Percentiles rank a stretch among this genome's conserved stretches.
Evolutionary conservation across 352 stramenopile genomes (phyloP).

Genomic region (Phytopythium chamaehyphon): DNA sequence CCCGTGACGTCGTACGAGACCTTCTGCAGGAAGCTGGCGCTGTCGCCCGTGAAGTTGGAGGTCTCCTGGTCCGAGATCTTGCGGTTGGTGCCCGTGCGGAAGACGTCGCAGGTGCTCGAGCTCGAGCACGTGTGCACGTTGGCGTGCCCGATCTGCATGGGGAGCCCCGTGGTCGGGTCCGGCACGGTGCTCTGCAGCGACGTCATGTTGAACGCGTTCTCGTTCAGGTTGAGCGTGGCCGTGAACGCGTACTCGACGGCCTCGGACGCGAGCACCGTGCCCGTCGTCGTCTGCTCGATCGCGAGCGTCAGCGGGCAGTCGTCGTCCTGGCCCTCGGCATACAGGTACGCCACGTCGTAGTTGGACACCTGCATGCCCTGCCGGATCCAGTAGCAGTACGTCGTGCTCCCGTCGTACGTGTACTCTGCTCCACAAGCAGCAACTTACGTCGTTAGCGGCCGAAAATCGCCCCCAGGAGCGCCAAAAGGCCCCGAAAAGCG

Average conservation of each 20-base stretch:
- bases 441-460: not conserved
- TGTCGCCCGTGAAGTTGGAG: conserved; percentile 71
- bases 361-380: conserved; percentile 68
- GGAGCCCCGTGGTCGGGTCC: conserved; percentile 43
- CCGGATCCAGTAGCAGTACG: conserved; percentile 81
- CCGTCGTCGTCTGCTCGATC: conserved; percentile 40
- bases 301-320: conserved; percentile 62
- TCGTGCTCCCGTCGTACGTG: conserved; percentile 64
- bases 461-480: too few species aligned
- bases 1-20: conserved; percentile 39
- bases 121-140: conserved; percentile 74
- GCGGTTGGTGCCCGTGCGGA: conserved; percentile 53
- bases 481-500: too few species aligned
- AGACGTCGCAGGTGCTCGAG: conserved; percentile 71
- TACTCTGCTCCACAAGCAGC: conserved; percentile 36
- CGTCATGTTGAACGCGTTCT: conserved; percentile 66
- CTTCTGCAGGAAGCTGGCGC: conserved; percentile 55
- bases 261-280: conserved; percentile 19
- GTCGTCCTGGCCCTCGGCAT: conserved; percentile 29
- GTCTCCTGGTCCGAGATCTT: conserved; percentile 72
- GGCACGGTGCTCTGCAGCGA: conserved; percentile 48
- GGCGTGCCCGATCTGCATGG: conserved; percentile 67
- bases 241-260: conserved; percentile 70
- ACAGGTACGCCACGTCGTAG: conserved; percentile 67
- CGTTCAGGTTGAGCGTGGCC: conserved; percentile 65